Conservation (phyloP, 2,329 filamentous ascomycete species). For the Coniochaeta sp. region DNA sequence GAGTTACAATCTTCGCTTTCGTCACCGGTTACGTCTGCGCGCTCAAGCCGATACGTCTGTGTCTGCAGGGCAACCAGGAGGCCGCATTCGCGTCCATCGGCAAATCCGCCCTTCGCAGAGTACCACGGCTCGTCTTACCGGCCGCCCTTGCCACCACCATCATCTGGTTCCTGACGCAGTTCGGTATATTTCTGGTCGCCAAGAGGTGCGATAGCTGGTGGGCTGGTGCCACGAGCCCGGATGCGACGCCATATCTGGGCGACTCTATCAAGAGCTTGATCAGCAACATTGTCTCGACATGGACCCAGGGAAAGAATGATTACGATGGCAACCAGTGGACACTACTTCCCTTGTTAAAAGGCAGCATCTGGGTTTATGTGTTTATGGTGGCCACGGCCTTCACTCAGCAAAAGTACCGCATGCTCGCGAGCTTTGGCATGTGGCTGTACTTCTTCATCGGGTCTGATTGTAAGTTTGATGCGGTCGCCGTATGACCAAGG, state of each 20-base stretch:
- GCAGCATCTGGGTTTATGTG: slow-evolving; percentile 46
- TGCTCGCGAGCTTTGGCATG: slow-evolving; percentile 35
- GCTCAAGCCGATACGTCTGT: slow-evolving; percentile 50
- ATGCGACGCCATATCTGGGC: slow-evolving; percentile 26
- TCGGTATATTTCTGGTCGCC: slow-evolving; percentile 49
- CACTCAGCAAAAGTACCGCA: slow-evolving; percentile 39
- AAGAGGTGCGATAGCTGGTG: slow-evolving; percentile 52
- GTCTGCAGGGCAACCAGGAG: slow-evolving; percentile 43
- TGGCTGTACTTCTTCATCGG: slow-evolving; percentile 41
- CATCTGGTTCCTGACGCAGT: slow-evolving; percentile 44
- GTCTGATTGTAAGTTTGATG: slow-evolving; percentile 21
- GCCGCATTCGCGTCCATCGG: slow-evolving; percentile 45
- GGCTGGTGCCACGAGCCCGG: slow-evolving; percentile 42
- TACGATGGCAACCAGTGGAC: slow-evolving; percentile 56
- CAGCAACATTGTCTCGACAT: slow-evolving; percentile 39
- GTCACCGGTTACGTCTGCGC: slow-evolving; percentile 59
- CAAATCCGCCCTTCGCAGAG: slow-evolving; percentile 49
- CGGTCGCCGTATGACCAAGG: not conserved
- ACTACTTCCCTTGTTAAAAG: slow-evolving; percentile 43
- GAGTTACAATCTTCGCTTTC: slow-evolving; percentile 59
- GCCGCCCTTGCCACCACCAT: slow-evolving; percentile 45
- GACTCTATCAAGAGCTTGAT: slow-evolving; percentile 35
- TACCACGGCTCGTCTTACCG: slow-evolving; percentile 50
- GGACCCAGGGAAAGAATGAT: slow-evolving; percentile 39
- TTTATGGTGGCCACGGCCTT: slow-evolving; percentile 43